These are phyloP conservation scores for Gliomastix tumulicola DNA, from an alignment of 2,329 filamentous ascomycete species.

Conservation along the genomic window DNA sequence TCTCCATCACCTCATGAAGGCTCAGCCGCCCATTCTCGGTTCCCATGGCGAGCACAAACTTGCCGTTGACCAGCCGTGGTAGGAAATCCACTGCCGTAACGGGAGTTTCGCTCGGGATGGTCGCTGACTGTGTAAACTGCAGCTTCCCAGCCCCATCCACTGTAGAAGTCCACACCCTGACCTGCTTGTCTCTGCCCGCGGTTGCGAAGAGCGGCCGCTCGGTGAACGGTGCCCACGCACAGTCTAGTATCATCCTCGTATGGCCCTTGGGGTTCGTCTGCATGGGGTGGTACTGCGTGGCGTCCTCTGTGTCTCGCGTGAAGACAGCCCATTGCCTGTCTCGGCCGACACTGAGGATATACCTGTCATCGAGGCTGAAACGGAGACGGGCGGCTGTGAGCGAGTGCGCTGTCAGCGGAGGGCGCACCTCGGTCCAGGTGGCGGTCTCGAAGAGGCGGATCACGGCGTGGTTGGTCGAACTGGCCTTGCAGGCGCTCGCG, in stretches of 20 bases:
- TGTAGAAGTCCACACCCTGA: constrained; percentile 61
- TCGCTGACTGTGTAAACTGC: constrained; percentile 44
- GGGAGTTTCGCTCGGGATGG: constrained; percentile 48
- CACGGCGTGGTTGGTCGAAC: constrained; percentile 87
- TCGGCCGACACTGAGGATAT: constrained; percentile 80
- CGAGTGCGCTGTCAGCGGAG: constrained; percentile 75
- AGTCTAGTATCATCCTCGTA: constrained; percentile 84
- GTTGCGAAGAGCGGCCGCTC: constrained; percentile 64
- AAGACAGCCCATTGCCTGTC: constrained; percentile 92
- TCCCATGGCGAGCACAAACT: constrained; percentile 44
- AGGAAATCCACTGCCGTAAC: constrained; percentile 69
- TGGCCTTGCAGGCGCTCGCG: constrained; percentile 89
- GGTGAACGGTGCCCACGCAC: constrained; percentile 71
- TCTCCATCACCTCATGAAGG: constrained; percentile 30
- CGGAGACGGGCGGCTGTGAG: constrained; percentile 77
- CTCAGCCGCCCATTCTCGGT: constrained; percentile 46
- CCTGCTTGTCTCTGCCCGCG: constrained; percentile 80
- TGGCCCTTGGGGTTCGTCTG: constrained; percentile 78
- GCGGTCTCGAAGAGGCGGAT: constrained; percentile 84
- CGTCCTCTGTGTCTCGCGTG: constrained; percentile 34
- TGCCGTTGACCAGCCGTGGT: constrained; percentile 18
- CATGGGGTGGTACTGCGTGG: constrained; percentile 46
- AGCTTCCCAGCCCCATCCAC: constrained; percentile 14
- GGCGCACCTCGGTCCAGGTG: constrained; percentile 81
- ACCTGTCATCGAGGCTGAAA: constrained; percentile 69